Conservation (phyloP, 2,329 filamentous ascomycete genomes). For the Allantophomopsis cytisporea region DNA sequence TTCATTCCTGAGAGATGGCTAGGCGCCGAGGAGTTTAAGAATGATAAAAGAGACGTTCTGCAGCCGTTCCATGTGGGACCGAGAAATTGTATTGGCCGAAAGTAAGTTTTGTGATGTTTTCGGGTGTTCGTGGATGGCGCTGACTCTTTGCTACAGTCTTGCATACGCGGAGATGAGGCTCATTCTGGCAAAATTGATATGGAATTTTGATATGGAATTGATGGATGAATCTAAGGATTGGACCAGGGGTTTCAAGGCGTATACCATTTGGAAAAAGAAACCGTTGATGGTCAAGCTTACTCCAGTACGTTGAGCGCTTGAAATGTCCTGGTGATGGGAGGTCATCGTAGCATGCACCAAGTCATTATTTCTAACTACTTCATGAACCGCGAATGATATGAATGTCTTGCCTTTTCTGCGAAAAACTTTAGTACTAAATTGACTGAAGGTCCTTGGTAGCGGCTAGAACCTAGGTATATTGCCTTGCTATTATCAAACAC, state of each 20-base stretch:
- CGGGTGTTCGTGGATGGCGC: neutral
- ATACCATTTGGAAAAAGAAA: conserved; percentile 3
- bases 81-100: conserved; percentile 7
- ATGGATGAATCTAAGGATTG: conserved; percentile 1
- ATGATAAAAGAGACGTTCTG: conserved; percentile 19
- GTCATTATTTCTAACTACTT: too few relatives aligned
- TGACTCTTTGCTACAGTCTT: neutral
- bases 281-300: conserved; percentile 3
- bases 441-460: too few relatives aligned
- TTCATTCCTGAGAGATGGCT: conserved; percentile 3
- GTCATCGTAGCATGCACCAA: too few relatives aligned
- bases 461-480: too few relatives aligned
- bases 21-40: conserved; percentile 10
- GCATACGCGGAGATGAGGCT: conserved; percentile 4
- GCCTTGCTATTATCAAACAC: too few relatives aligned
- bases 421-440: too few relatives aligned
- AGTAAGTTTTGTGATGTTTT: conserved; percentile 1
- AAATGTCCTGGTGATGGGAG: too few relatives aligned
- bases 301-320: too few relatives aligned
- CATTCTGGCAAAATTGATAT: conserved; percentile 3
- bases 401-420: too few relatives aligned
- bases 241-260: conserved; percentile 1
- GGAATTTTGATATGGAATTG: conserved; percentile 4
- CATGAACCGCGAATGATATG: too few relatives aligned
- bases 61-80: conserved; percentile 8